Evolutionary conservation across 257 asterid genomes (phyloP), one percentile per base, ranked within the genome.

Genomic region (Solanum sitiens): DNA sequence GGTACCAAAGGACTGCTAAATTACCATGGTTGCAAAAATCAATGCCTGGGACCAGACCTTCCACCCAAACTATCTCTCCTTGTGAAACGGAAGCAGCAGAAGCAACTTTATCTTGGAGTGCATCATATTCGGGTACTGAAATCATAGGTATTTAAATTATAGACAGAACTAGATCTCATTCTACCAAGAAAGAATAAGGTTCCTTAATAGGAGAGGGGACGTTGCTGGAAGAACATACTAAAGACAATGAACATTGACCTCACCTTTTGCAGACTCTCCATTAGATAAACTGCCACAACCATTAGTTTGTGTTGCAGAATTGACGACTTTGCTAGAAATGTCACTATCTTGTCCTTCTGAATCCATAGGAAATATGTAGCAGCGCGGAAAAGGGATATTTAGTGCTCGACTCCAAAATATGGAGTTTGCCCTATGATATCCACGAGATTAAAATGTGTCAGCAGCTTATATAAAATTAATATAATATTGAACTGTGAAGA

Each of bases 21-120:
- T 91, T 94, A 97, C 99, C 98, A 87, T 97, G 99, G 91, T 97
- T 97, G 98, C 99, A 97, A 90, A 96, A 97, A 89, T 96, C 99
- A 87, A 97, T 97, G 92, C 99, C 99, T 11, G 99, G 99, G 72
- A 97, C 99, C 86, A 97, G 96, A 83, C 99, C 99, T 91, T 97
- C 99, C 84, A 96, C 94, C 96, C 95, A 96, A 77, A 92, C 67
- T 59, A 91, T 92, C 89, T 93, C 97, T 90, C 87, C 96, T 88
- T 87, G 94, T 61, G 92, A 90, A 86, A 89, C 39, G 27, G 91
- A 45, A 85, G 88, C 89, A 67, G 88, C 84, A 87, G 90, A 93
- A 76, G 93, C 86, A 87, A 88, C 93, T 91, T 93, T 92, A 86
- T 75, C 86, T 25, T 90, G 91, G 74, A 91, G 72, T 44, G 30